Evolutionary conservation across 352 stramenopile genomes (phyloP).

Genomic region (Phytophthora ohioensis): DNA sequence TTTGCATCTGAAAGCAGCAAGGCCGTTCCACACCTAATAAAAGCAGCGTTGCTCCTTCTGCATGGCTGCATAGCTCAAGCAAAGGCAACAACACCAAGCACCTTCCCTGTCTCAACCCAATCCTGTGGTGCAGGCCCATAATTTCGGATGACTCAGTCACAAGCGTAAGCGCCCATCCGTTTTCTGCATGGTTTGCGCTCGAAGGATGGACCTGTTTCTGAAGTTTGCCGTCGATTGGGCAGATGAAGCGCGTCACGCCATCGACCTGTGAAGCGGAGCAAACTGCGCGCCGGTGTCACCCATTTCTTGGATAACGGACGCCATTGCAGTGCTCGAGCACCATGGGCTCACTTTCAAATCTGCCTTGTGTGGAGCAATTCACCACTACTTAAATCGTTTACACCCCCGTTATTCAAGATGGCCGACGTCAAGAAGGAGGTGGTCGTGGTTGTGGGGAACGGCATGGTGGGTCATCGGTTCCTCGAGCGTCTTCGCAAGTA

Average conservation of each 20-base stretch:
- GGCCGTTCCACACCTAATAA: neutral
- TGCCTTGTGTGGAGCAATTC: conserved; percentile 5
- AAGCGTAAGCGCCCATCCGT: conserved; percentile 18
- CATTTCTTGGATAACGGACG: conserved; percentile 15
- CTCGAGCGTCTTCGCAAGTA: conserved; percentile 81
- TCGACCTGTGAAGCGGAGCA: neutral
- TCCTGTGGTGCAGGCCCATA: neutral
- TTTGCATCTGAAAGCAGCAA: neutral
- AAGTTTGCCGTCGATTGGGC: conserved; percentile 41
- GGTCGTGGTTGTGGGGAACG: conserved; percentile 92
- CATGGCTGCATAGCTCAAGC: conserved; percentile 4
- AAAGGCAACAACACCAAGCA: neutral
- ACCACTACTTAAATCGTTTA: neutral
- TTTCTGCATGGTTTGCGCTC: conserved; percentile 29
- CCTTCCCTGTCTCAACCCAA: conserved; percentile 11
- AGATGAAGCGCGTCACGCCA: conserved; percentile 34
- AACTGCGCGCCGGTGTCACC: conserved; percentile 8
- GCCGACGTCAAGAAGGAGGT: conserved; percentile 47
- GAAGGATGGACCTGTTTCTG: conserved; percentile 11
- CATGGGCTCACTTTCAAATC: conserved; percentile 31
- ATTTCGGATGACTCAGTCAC: conserved; percentile 14
- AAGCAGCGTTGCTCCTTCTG: neutral
- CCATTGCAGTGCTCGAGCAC: neutral
- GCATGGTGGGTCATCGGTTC: conserved; percentile 93
- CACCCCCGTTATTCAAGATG: conserved; percentile 23